Evolutionary conservation across 75 land plant species (phyloP), one percentile per base, ranked within the genome.

Genomic region (Gnetum montanum): DNA sequence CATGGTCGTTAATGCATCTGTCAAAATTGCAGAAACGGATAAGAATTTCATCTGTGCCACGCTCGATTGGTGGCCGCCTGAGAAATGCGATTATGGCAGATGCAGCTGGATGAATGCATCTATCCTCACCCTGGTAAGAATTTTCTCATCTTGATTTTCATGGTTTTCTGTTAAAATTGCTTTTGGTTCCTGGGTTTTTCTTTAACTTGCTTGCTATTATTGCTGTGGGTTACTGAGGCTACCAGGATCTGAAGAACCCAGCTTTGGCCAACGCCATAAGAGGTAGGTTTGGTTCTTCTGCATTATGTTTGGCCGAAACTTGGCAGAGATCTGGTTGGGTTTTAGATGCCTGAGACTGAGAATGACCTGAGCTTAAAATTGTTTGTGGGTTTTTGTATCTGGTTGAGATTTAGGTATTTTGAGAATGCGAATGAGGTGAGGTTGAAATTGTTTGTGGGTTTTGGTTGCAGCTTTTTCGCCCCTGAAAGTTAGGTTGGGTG

Each of bases 1-100:
- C 8, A 7, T 53, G 3, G 37, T 58, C 4, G 69, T 78, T 1
- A 44, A 50, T 54, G 64, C 54, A 6, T 63, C 36, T 46, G 65
- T 54, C 4, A 48, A 53, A 41, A 70, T 79, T 8, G 78, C 61
- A 3, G 49, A 31, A 34, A 82, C 83, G 1, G 75, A 74, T 28
- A 71, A 78, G 16, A 44, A 46, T 8, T 74, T 78, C 48, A 46
- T 82, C 2, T 82, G 86, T 53, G 75, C 71, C 1, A 82, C 83
- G 0, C 4, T 82, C 7, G 86, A 82, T 53, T 82, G 83, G 79
- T 82, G 86, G 86, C 83, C 86, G 29, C 43, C 52, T 25, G 47
- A 64, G 20, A 79, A 82, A 43, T 82, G 86, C 34, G 68, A 75
- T 61, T 75, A 75, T 34, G 69, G 60, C 4, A 26, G 12, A 18